These are phyloP conservation scores for Mimosa bimucronata DNA, from an alignment of 306 rosid genomes.

Conservation along the genomic window DNA sequence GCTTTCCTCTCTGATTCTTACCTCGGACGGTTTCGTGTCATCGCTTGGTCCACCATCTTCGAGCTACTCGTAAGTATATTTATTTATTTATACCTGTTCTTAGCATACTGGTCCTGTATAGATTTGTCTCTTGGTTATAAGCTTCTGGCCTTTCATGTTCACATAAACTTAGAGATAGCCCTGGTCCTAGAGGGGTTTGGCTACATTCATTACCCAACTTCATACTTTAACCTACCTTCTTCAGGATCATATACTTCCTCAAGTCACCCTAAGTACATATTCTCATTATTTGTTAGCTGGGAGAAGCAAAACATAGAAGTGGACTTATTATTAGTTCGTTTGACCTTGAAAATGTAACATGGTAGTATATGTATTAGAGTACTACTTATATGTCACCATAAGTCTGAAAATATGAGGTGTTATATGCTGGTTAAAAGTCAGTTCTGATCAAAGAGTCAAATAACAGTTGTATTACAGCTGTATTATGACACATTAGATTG, in stretches of 20 bases:
- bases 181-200: not conserved
- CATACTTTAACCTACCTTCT: not conserved
- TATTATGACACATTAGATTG: too few species aligned
- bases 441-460: too few species aligned
- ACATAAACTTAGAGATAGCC: not conserved
- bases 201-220: not conserved
- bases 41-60: conserved; percentile 50
- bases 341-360: not conserved
- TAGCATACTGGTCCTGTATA: too few species aligned
- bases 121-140: too few species aligned
- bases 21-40: conserved; percentile 72
- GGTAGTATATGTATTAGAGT: too few species aligned
- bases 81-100: not conserved
- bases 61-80: conserved; percentile 55
- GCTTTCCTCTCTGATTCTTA: conserved; percentile 82
- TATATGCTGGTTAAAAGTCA: too few species aligned
- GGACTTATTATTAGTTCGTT: not conserved
- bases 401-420: too few species aligned
- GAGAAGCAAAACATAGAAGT: not conserved
- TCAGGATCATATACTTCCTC: not conserved
- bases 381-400: too few species aligned
- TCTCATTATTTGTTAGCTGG: not conserved
- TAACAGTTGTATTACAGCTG: too few species aligned
- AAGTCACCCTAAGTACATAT: not conserved
- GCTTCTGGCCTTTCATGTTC: too few species aligned